Conservation (phyloP, 2,329 filamentous ascomycete species). For the Cladophialophora immunda region DNA sequence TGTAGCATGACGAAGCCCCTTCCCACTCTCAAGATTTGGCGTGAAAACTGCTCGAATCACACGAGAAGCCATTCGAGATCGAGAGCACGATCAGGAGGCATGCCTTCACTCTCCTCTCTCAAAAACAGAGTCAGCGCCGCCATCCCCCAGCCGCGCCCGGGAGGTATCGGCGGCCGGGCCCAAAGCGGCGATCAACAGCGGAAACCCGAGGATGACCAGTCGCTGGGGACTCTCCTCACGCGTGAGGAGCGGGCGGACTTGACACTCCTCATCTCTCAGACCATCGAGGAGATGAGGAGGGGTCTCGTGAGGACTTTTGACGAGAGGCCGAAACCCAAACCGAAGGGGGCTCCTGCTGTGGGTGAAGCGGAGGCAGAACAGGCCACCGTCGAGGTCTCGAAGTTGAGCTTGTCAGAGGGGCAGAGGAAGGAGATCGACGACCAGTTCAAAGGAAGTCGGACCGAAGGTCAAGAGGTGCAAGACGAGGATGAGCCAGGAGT, state of each 20-base stretch:
- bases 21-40: background rate
- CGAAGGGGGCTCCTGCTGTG: constrained; percentile 13
- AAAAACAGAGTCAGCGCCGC: constrained; percentile 16
- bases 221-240: constrained; percentile 52
- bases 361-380: constrained; percentile 29
- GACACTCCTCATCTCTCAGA: constrained; percentile 50
- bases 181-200: constrained; percentile 10
- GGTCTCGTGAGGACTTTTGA: constrained; percentile 47
- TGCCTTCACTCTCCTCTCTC: constrained; percentile 15
- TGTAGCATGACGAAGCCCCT: background rate
- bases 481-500: background rate
- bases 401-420: constrained; percentile 19
- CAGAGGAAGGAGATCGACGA: constrained; percentile 8
- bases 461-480: background rate
- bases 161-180: background rate
- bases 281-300: constrained; percentile 51
- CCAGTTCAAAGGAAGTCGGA: background rate
- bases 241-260: constrained; percentile 52
- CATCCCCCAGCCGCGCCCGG: constrained; percentile 5
- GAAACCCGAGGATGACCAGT: constrained; percentile 40
- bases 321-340: constrained; percentile 31
- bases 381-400: constrained; percentile 26
- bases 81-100: background rate
- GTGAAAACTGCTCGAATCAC: background rate
- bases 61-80: background rate